phyloP scores from a whole-genome alignment of 2,329 filamentous ascomycete species.

The Claviceps quebecensis region DNA sequence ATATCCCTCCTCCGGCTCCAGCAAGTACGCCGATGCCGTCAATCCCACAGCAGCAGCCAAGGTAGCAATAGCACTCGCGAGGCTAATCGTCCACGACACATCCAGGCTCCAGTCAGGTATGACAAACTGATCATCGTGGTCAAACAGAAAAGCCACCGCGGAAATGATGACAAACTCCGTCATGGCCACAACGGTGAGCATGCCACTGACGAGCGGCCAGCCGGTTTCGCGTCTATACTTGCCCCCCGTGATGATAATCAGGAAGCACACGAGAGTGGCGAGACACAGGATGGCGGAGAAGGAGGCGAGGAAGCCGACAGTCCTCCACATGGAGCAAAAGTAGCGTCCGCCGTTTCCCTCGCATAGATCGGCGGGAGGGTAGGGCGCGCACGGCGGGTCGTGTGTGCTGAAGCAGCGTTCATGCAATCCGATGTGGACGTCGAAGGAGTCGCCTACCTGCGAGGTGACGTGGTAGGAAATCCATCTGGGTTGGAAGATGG shows the following conservation, averaged over 20 bases:
- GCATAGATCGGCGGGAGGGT: slow-evolving; percentile 21
- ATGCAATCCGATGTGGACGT: slow-evolving; percentile 64
- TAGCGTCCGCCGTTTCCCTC: slow-evolving; percentile 36
- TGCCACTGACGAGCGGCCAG: slow-evolving; percentile 59
- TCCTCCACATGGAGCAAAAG: slow-evolving; percentile 89
- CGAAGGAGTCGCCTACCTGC: slow-evolving; percentile 30
- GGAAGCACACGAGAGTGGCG: slow-evolving; percentile 64
- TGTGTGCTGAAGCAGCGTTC: slow-evolving; percentile 61
- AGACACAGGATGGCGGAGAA: slow-evolving; percentile 73
- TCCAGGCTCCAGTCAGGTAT: slow-evolving; percentile 69
- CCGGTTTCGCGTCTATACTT: slow-evolving; percentile 67
- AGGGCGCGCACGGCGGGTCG: slow-evolving; percentile 40
- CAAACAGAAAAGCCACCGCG: slow-evolving; percentile 72
- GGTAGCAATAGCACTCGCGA: slow-evolving; percentile 38
- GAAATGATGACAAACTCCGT: slow-evolving; percentile 66
- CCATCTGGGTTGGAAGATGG: slow-evolving; percentile 60
- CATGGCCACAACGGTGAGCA: slow-evolving; percentile 52
- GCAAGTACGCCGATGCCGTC: slow-evolving; percentile 49
- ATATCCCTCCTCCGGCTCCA: slow-evolving; percentile 76
- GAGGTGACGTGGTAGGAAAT: slow-evolving; percentile 46
- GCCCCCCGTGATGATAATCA: slow-evolving; percentile 64
- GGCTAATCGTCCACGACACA: slow-evolving; percentile 61
- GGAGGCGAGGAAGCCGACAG: slow-evolving; percentile 74
- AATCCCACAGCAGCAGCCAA: slow-evolving; percentile 44
- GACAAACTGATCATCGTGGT: slow-evolving; percentile 72